Evolutionary conservation across 768 basidiomycete genomes (phyloP).

Genomic region (Suillus placidus): DNA sequence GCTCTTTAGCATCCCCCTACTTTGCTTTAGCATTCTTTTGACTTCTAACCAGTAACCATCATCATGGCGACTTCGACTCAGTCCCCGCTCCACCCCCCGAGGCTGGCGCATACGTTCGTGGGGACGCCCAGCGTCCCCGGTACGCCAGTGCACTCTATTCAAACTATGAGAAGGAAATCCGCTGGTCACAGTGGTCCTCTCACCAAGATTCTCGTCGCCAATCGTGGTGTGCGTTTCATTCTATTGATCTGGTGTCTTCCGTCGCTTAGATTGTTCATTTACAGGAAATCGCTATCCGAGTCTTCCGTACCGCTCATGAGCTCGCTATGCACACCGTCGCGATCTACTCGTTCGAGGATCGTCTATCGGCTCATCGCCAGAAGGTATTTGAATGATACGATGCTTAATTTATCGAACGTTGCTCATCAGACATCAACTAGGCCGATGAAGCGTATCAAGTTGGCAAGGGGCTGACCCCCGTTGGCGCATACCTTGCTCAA

Average conservation of each 20-base stretch:
- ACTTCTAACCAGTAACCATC: slow-evolving; percentile 14
- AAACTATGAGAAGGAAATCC: slow-evolving; percentile 87
- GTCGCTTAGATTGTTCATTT: slow-evolving; percentile 14
- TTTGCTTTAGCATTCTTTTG: slow-evolving; percentile 14
- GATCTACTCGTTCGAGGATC: slow-evolving; percentile 97
- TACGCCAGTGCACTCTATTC: slow-evolving; percentile 88
- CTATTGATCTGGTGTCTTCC: slow-evolving; percentile 12
- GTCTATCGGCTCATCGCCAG: slow-evolving; percentile 95
- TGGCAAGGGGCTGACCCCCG: slow-evolving; percentile 94
- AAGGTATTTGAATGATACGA: slow-evolving; percentile 58
- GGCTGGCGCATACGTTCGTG: slow-evolving; percentile 73
- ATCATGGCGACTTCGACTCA: slow-evolving; percentile 35
- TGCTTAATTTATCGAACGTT: slow-evolving; percentile 31
- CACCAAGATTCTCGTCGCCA: slow-evolving; percentile 91
- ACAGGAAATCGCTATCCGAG: slow-evolving; percentile 98
- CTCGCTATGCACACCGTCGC: slow-evolving; percentile 99
- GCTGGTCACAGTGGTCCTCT: slow-evolving; percentile 89
- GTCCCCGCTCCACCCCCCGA: slow-evolving; percentile 62
- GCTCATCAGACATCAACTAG: slow-evolving; percentile 40
- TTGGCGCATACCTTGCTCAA: slow-evolving; percentile 95
- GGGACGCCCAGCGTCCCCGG: slow-evolving; percentile 76
- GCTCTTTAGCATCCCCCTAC: slow-evolving; percentile 12
- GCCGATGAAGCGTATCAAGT: slow-evolving; percentile 99
- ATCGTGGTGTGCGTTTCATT: slow-evolving; percentile 74
- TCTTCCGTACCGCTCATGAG: slow-evolving; percentile 98